Base-by-base conservation (phyloP, 257 asterid species). In the Penstemon eatonii region DNA sequence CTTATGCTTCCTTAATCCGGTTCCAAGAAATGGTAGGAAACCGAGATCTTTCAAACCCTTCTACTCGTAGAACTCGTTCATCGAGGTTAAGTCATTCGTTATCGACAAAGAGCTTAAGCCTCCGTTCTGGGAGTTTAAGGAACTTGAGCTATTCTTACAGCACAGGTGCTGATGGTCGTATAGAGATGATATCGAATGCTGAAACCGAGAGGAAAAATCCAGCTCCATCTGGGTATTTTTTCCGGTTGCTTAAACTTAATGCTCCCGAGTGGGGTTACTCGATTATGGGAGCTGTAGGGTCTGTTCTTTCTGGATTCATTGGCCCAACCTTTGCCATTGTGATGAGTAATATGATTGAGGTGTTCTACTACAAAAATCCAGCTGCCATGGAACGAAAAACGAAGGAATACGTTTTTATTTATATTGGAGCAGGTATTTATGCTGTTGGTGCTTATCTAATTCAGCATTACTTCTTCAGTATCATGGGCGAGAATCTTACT, bases 201-300 rank as follows among this genome's bases (percentile, higher is more conserved):
- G 99, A 91, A 78, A 89, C 96, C 0, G 99, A 91, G 3, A 60
- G 89, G 74, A 91, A 84, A 76, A 94, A 81, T 54, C 96, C 86
- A 0, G 99, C 98, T 6, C 98, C 97, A 2, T 84, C 84, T 6
- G 92, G 92, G 3, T 94, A 94, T 68, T 91, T 94, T 66, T 89
- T 91, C 66, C 81, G 98, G 55, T 84, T 94, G 69, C 93, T 94
- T 10, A 94, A 80, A 47, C 81, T 94, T 25, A 94, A 94, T 55
- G 96, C 95, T 33, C 99, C 99, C 0, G 99, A 94, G 72, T 94
- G 99, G 99, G 96, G 98, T 64, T 94, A 94, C 69, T 91, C 97
- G 0, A 79, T 91, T 44, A 82, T 86, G 96, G 99, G 99, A 50
- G 99, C 99, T 0, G 58, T 87, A 25, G 99, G 99, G n/a, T 93